Base-by-base conservation (phyloP, 2,329 filamentous ascomycete genomes). In the Ascosphaera apis region DNA sequence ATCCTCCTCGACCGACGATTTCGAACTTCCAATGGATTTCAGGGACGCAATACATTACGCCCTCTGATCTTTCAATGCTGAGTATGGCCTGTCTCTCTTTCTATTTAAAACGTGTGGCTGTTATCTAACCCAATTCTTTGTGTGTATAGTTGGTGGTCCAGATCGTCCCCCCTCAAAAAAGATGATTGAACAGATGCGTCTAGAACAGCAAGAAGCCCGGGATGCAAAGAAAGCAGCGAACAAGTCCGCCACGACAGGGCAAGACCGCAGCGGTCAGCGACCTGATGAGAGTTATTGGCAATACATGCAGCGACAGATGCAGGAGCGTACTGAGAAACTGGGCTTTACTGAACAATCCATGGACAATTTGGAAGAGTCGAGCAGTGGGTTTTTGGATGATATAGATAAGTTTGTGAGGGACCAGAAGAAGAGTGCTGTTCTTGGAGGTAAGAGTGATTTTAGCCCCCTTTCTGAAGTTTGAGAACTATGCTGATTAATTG, bases 11-110 rank as follows among this genome's bases (percentile, higher is more conserved):
- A 2, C 88, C 88, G 1, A 92, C 83, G 0, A 98, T 98, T 40
- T 91, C 80, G 15, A 92, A 91, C 47, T 57, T 98, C 27, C 83
- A 95, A 56, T 98, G 88, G 88, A 82, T 98, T 36, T 78, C 83
- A 0, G 88, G 88, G 3, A 95, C 86, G 1, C 86, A 93, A 54
- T 78, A 91, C 46, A 68, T 98, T 33, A 82, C 81, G 1, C 76
- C 81, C 0, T 65, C 74, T 2, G 88, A 98, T 47, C 72, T 98
- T 48, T 88, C 95, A 48, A 57, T 92, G 2, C 62, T 98, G 1
- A 88, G 62, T 63, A 53, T 45, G 56, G 48, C 11, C 36, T 13
- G 15, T 11, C 6, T 15, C 13, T 21, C 2, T 16, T 18, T 12
- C n/a, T 16, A n/a, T n/a, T n/a, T n/a, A n/a, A n/a, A n/a, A 5